Evolutionary conservation across 2,329 filamentous ascomycete genomes (phyloP).

Genomic region (Teratosphaeria destructans): DNA sequence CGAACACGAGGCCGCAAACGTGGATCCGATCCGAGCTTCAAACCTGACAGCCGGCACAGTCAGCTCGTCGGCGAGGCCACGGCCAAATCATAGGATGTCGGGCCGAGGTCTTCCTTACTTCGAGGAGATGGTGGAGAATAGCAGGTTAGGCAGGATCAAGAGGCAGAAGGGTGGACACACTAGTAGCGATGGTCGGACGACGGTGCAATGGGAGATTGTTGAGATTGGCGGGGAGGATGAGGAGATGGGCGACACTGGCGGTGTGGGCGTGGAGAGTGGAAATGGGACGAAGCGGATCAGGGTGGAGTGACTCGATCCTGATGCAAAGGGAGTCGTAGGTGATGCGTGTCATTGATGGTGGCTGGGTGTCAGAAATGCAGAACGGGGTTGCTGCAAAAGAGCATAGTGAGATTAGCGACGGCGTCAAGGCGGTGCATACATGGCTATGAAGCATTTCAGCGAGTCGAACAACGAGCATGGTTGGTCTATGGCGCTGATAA

Average conservation of each 20-base stretch:
- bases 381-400: not conserved
- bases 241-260: not conserved
- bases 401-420: not conserved
- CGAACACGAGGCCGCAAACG: constrained; percentile 2
- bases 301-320: constrained; percentile 2
- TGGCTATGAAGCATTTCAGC: too few relatives aligned
- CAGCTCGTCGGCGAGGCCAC: not conserved
- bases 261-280: not conserved
- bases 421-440: not conserved
- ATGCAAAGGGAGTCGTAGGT: not conserved
- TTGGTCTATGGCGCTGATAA: too few relatives aligned
- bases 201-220: constrained; percentile 72
- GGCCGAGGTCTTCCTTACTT: constrained; percentile 69
- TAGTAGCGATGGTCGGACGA: constrained; percentile 53
- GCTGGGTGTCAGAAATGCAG: not conserved
- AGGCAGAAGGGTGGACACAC: constrained; percentile 49
- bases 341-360: not conserved
- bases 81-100: constrained; percentile 13
- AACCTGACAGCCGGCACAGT: not conserved
- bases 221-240: constrained; percentile 43
- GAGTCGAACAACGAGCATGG: too few relatives aligned
- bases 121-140: constrained; percentile 68
- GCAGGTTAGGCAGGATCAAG: constrained; percentile 57
- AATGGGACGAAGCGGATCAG: constrained; percentile 13
- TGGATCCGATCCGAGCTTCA: not conserved